phyloP scores from a whole-genome alignment of 1,139 yeast genomes.

The Kodamaea fungicola region DNA sequence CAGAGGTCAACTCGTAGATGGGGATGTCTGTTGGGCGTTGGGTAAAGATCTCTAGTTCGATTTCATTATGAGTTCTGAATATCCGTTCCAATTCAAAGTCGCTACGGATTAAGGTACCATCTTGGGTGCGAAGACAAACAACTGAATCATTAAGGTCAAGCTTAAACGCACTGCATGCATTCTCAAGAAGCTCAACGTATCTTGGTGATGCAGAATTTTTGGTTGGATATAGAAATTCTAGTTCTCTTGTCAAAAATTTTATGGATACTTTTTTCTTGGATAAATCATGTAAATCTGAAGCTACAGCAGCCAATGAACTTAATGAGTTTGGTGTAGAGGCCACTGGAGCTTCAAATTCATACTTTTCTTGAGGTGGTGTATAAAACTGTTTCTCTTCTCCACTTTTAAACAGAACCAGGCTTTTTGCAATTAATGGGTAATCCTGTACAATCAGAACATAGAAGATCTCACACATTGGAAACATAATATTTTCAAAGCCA shows the following conservation, averaged over 20 bases:
- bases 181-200: slow-evolving; percentile 60
- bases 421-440: slow-evolving; percentile 56
- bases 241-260: slow-evolving; percentile 38
- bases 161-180: slow-evolving; percentile 66
- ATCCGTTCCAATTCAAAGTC: slow-evolving; percentile 37
- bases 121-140: slow-evolving; percentile 12
- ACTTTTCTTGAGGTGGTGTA: neutral
- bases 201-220: slow-evolving; percentile 67
- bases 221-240: slow-evolving; percentile 62
- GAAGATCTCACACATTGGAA: slow-evolving; percentile 64
- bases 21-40: slow-evolving; percentile 33
- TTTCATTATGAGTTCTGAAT: slow-evolving; percentile 24
- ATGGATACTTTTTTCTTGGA: slow-evolving; percentile 25
- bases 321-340: slow-evolving; percentile 14
- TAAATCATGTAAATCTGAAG: slow-evolving; percentile 24
- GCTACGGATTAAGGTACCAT: slow-evolving; percentile 24
- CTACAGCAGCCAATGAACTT: slow-evolving; percentile 39
- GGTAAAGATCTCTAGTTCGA: slow-evolving; percentile 36
- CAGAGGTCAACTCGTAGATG: slow-evolving; percentile 33
- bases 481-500: slow-evolving; percentile 66
- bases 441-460: slow-evolving; percentile 61
- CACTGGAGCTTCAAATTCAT: no score
- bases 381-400: slow-evolving; percentile 7
- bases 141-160: slow-evolving; percentile 10
- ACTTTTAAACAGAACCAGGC: slow-evolving; percentile 30